Conservation (phyloP, 371 early-diverging fungal species). For the Lichtheimia ramosa region DNA sequence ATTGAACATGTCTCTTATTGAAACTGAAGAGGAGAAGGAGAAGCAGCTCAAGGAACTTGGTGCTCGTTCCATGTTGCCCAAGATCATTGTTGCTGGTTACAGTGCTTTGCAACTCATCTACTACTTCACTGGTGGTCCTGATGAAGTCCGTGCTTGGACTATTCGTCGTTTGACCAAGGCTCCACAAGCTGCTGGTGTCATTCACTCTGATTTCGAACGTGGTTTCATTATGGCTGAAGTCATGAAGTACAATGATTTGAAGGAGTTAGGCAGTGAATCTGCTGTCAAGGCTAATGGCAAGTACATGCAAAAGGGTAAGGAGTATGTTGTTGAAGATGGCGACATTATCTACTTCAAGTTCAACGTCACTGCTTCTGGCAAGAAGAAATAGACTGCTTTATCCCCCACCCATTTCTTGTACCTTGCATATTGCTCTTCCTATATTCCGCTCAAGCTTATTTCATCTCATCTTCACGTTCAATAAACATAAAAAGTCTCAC, state of each 20-base stretch:
- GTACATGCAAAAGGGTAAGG: conserved; percentile 90
- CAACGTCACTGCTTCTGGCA: conserved; percentile 42
- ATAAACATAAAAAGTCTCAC: conserved; percentile 6
- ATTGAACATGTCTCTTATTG: conserved; percentile 48
- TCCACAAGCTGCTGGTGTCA: conserved; percentile 96
- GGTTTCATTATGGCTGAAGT: conserved; percentile 99
- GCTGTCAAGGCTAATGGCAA: conserved; percentile 96
- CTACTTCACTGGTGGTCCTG: conserved; percentile 96
- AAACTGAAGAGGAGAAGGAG: conserved; percentile 57
- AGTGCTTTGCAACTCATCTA: conserved; percentile 88
- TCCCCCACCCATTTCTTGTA: conserved; percentile 2
- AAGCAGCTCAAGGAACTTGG: conserved; percentile 62
- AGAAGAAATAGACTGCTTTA: conserved; percentile 20
- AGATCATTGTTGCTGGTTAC: conserved; percentile 94
- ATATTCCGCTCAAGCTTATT: neutral
- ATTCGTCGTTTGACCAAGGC: conserved; percentile 90
- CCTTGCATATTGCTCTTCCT: neutral
- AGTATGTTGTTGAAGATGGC: conserved; percentile 93
- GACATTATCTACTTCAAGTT: conserved; percentile 82
- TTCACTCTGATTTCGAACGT: conserved; percentile 91
- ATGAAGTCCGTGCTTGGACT: conserved; percentile 97
- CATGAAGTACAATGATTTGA: conserved; percentile 85
- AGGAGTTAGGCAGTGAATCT: conserved; percentile 78
- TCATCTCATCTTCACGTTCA: neutral
- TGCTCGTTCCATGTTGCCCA: conserved; percentile 75